A percentile compares a stretch with the other conserved stretches of the same genome.
These are phyloP conservation scores for Veloporphyrellus conicus DNA, from an alignment of 1,284 basidiomycete genomes.

Conservation along the genomic window DNA sequence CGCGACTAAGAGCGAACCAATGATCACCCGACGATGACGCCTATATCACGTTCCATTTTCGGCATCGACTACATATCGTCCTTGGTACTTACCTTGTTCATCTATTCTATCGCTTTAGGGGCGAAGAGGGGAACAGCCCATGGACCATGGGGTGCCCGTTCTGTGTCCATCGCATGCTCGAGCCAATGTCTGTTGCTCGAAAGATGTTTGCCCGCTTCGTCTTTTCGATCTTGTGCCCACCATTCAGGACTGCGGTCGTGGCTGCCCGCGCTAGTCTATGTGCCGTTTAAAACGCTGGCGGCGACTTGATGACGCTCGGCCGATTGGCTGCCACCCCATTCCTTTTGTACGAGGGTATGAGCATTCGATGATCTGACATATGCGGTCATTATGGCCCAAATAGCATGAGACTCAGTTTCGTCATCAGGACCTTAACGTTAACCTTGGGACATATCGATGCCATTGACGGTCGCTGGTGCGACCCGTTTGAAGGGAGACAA, in stretches of 20 bases:
- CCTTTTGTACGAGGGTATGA: conserved; percentile 82
- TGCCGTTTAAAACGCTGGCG: conserved; percentile 74
- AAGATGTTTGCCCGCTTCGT: conserved; percentile 97
- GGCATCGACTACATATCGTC: conserved; percentile 87
- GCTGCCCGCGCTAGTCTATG: conserved; percentile 84
- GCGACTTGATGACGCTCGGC: conserved; percentile 73
- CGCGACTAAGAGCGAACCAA: conserved; percentile 84
- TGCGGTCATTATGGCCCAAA: conserved; percentile 37
- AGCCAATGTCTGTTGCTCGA: not conserved
- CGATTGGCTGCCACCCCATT: conserved; percentile 70
- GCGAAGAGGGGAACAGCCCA: conserved; percentile 83
- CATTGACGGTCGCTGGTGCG: no score
- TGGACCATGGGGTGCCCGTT: no score
- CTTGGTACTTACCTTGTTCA: conserved; percentile 82
- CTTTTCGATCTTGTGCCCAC: conserved; percentile 94
- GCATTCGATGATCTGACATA: conserved; percentile 43
- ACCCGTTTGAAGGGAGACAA: not conserved
- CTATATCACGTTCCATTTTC: conserved; percentile 84
- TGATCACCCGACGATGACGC: conserved; percentile 73
- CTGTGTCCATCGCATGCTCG: conserved; percentile 35
- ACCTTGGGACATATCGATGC: no score
- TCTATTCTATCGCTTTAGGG: conserved; percentile 77
- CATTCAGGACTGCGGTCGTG: conserved; percentile 87
- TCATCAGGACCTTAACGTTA: no score
- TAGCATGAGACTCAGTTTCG: conserved; percentile 34